phyloP scores from a whole-genome alignment of 306 rosid species.

The Chamaecrista fasciculata region DNA sequence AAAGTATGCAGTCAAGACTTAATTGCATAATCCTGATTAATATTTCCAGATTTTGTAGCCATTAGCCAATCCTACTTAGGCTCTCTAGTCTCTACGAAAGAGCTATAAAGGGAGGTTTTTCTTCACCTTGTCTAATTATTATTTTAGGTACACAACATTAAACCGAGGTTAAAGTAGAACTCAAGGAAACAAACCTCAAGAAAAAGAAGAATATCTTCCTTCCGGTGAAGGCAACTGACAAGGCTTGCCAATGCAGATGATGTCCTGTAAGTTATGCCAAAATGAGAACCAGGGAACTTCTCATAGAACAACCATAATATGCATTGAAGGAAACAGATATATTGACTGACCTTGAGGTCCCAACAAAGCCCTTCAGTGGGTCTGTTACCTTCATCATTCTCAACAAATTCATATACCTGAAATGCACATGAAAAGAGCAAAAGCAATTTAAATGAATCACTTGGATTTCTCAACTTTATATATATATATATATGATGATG shows the following conservation, averaged over 20 bases:
- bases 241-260: slow-evolving; percentile 54
- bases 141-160: background rate
- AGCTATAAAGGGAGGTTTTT: background rate
- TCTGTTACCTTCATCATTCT: slow-evolving; percentile 40
- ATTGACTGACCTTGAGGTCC: slow-evolving; percentile 49
- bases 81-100: background rate
- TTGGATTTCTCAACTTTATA: slow-evolving; percentile 11
- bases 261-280: slow-evolving; percentile 47
- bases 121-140: background rate
- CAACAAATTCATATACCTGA: slow-evolving; percentile 56
- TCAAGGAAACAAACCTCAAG: slow-evolving; percentile 42
- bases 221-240: slow-evolving; percentile 57
- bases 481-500: no score
- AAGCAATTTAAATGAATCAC: slow-evolving; percentile 7
- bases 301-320: slow-evolving; percentile 23
- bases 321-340: slow-evolving; percentile 23
- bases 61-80: slow-evolving; percentile 4
- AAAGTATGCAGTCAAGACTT: background rate
- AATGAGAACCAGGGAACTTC: slow-evolving; percentile 26
- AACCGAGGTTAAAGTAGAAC: slow-evolving; percentile 13
- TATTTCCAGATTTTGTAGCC: background rate
- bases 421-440: slow-evolving; percentile 39
- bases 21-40: background rate
- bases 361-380: slow-evolving; percentile 36
- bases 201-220: slow-evolving; percentile 59